Evolutionary conservation across 2,329 filamentous ascomycete genomes (phyloP), one percentile per base, ranked within the genome.

Genomic region (Capronia epimyces): DNA sequence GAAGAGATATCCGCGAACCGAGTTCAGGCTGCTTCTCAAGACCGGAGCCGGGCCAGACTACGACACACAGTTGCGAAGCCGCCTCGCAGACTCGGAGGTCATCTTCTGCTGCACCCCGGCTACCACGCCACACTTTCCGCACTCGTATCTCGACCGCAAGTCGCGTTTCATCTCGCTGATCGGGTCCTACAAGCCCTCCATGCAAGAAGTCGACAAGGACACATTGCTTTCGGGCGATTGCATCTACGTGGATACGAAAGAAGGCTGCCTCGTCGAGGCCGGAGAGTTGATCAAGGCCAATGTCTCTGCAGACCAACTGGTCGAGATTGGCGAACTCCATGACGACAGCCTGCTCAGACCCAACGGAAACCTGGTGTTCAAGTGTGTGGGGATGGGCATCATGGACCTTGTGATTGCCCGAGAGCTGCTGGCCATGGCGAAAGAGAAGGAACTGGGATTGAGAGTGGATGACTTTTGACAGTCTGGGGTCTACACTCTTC

Each of bases 21-120:
- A 60, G 0, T 60, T 66, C 25, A 51, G 40, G 2, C 56, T 63
- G n/a, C 53, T 71, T 16, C 72, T 79, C 1, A 82, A 84, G 58
- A 87, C 89, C n/a, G n/a, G n/a, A 56, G 77, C 76, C 34, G n/a
- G n/a, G n/a, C 86, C 81, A 0, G 72, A 75, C 22, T 69, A 68
- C 37, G 61, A 65, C 5, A 50, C 56, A 10, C 51, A 49, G 29
- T 59, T 72, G 3, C 60, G 57, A 13, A 46, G 56, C 2, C 56
- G 60, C 12, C 53, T 76, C 10, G 55, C 50, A 1, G 50, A 58
- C 7, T 67, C 68, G 9, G 70, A 75, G 59, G 69, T 69, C 3
- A 66, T 77, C n/a, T 76, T 75, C 55, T 74, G 74, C 57, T 75
- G 72, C 31, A 76, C 75, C 1, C 75, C 75, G 3, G 68, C 71